These are phyloP conservation scores for Didymella lethalis DNA, from an alignment of 2,329 filamentous ascomycete species.

Conservation along the genomic window DNA sequence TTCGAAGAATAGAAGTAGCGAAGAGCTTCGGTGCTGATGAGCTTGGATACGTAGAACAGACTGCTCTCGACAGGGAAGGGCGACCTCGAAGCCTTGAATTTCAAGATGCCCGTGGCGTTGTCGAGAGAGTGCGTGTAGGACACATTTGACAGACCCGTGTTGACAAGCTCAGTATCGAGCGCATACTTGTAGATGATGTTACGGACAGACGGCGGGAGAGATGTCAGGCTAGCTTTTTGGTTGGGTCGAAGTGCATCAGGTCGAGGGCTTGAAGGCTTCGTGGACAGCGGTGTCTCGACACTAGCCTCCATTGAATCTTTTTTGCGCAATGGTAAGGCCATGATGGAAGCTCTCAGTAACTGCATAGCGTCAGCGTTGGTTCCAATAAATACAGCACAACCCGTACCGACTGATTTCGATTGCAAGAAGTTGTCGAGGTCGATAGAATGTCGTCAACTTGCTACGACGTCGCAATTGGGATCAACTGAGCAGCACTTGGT, in stretches of 20 bases:
- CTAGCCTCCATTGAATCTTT: conserved; percentile 47
- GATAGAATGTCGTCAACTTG: background rate
- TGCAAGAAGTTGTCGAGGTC: background rate
- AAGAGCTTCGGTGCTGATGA: conserved; percentile 32
- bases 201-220: conserved; percentile 41
- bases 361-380: background rate
- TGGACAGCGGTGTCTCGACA: conserved; percentile 15
- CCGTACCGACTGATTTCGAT: background rate
- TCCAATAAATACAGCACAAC: background rate
- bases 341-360: background rate
- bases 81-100: conserved; percentile 40
- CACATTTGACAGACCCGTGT: conserved; percentile 38
- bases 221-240: conserved; percentile 40
- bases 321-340: conserved; percentile 27
- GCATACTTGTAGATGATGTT: conserved; percentile 46
- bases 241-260: conserved; percentile 18
- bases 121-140: conserved; percentile 41
- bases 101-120: conserved; percentile 24
- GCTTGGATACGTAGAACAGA: conserved; percentile 41
- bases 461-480: background rate
- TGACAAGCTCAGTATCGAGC: conserved; percentile 48
- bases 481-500: background rate
- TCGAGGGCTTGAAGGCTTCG: conserved; percentile 25
- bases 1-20: conserved; percentile 46
- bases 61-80: conserved; percentile 38